Evolutionary conservation across 257 asterid genomes (phyloP), one percentile per base, ranked within the genome.

Genomic region (Euphrasia confusa): DNA sequence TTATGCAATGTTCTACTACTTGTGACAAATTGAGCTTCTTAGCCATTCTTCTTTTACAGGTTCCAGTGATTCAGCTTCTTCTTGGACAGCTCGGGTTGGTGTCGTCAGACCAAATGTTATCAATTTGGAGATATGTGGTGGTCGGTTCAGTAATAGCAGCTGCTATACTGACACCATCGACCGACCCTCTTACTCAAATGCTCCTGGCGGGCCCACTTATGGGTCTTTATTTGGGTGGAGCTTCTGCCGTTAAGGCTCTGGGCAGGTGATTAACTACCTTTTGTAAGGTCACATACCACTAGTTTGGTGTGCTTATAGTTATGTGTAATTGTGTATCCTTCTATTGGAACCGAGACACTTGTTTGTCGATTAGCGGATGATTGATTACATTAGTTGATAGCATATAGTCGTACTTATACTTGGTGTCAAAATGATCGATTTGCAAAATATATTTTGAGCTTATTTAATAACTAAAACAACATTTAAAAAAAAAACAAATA

Each of bases 101-200:
- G 35, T 85, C 99, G 0, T 82, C 97, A 0, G 93, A 85, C 14
- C 94, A 90, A 74, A 93, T 93, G 99, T 76, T 93, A 56, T 93
- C 99, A 0, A 80, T 93, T 47, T 93, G 99, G 99, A 81, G 99
- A 85, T 93, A 93, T 10, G 99, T 93, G 55, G 97, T 93, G 73
- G 99, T 93, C 5, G 99, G 99, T 27, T 77, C 99, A n/a, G 99
- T 93, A n/a, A 62, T 93, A 49, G 99, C 94, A 55, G 99, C 99
- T 45, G 99, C 99, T 53, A 79, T 93, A 56, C 95, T 93, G 61
- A 93, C 97, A 18, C 97, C 99, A 35, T 93, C 99, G 1, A 93
- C 99, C 0, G 99, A 93, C 74, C 99, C 99, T 61, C 90, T 92
- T 33, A 92, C 99, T 32, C 99, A 92, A 68, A 54, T 92, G 75